Evolutionary conservation across 495 filamentous ascomycete genomes (phyloP).

Genomic region (Delitschia confertaspora): DNA sequence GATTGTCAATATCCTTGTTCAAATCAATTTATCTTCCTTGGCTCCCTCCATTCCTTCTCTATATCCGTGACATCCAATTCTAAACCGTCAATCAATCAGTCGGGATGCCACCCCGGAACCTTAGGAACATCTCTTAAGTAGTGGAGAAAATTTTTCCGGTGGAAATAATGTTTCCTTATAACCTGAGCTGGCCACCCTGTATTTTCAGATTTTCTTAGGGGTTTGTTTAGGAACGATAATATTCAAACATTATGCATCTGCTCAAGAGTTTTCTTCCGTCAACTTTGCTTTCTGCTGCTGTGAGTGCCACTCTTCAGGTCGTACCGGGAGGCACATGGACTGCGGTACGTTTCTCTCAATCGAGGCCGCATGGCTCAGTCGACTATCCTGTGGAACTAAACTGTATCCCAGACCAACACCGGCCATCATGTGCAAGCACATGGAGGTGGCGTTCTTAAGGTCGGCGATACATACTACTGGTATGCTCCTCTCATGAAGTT

Average conservation of each 20-base stretch:
- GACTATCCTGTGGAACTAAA: not conserved
- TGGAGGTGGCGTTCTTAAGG: conserved; percentile 45
- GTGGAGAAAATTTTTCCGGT: too few relatives aligned
- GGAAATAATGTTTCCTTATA: too few relatives aligned
- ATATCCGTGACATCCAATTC: not conserved
- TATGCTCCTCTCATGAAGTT: conserved; percentile 2
- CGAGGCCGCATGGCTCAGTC: not conserved
- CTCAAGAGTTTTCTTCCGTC: not conserved
- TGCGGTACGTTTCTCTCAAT: conserved; percentile 7
- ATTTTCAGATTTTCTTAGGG: too few relatives aligned
- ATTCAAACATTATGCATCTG: not conserved
- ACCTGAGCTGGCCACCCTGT: too few relatives aligned
- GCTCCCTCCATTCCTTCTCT: not conserved
- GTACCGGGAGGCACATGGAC: conserved; percentile 27
- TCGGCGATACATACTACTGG: conserved; percentile 42
- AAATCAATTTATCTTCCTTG: not conserved
- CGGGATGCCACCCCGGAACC: too few relatives aligned
- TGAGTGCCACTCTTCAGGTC: conserved; percentile 18
- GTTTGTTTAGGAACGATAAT: too few relatives aligned
- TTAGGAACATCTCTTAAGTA: too few relatives aligned
- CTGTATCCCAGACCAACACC: conserved; percentile 25
- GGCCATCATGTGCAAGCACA: conserved; percentile 55
- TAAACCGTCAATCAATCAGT: conserved; percentile 2
- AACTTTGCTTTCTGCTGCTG: conserved; percentile 1
- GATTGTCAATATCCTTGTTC: not conserved